These are phyloP conservation scores for Solanum commersonii DNA, from an alignment of 257 asterid genomes.

Conservation along the genomic window DNA sequence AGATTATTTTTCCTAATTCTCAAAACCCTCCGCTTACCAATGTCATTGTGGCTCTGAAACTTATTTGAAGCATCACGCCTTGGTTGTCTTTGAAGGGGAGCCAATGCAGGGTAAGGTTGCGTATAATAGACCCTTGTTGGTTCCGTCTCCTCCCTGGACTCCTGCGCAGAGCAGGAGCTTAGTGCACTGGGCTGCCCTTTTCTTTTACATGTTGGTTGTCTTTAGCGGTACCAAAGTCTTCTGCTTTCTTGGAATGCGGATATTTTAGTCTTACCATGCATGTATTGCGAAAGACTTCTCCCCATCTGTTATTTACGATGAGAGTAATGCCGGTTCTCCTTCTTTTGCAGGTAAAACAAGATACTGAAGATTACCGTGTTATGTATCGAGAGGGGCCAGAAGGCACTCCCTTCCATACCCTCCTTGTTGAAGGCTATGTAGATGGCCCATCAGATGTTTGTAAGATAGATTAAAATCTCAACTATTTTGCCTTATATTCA, in stretches of 20 bases:
- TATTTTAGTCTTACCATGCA: neutral
- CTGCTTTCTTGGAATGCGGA: neutral
- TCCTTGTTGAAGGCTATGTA: slow-evolving; percentile 86
- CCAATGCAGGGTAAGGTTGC: neutral
- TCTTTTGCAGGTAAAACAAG: slow-evolving; percentile 62
- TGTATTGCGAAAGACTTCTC: neutral
- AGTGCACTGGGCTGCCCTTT: neutral
- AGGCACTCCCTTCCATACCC: slow-evolving; percentile 75
- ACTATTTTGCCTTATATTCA: neutral
- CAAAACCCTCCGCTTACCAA: neutral
- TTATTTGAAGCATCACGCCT: neutral
- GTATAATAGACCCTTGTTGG: neutral
- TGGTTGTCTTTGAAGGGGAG: neutral
- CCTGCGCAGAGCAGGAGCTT: neutral
- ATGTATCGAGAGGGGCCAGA: slow-evolving; percentile 94
- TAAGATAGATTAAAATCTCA: slow-evolving; percentile 34
- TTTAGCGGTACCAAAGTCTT: neutral
- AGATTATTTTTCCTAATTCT: neutral
- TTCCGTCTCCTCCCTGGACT: neutral
- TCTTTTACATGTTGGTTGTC: neutral
- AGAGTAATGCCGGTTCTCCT: neutral
- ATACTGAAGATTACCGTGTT: slow-evolving; percentile 73
- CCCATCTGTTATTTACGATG: neutral
- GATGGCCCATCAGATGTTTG: slow-evolving; percentile 92
- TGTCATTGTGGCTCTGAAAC: neutral